These are phyloP conservation scores for Colletotrichum acutatum DNA, from an alignment of 2,329 filamentous ascomycete genomes.

Conservation along the genomic window DNA sequence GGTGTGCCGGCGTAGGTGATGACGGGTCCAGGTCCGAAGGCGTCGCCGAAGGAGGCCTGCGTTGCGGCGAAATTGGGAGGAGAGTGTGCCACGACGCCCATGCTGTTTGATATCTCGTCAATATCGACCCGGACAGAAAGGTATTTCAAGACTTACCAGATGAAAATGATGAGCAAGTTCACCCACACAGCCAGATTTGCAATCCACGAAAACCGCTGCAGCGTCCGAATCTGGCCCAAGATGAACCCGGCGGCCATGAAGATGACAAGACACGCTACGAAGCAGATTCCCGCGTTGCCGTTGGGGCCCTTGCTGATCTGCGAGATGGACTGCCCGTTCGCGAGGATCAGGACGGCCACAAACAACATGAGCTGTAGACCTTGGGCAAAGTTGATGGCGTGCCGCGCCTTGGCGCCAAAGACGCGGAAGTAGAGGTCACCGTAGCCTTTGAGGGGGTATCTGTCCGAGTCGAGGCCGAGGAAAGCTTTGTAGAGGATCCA, in stretches of 20 bases:
- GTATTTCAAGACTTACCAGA: constrained; percentile 43
- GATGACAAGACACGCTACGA: constrained; percentile 61
- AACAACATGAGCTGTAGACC: constrained; percentile 60
- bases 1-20: constrained; percentile 48
- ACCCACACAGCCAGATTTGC: constrained; percentile 67
- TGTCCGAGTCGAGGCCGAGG: constrained; percentile 57
- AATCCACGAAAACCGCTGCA: constrained; percentile 64
- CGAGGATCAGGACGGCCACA: constrained; percentile 63
- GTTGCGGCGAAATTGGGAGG: constrained; percentile 58
- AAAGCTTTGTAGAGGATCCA: constrained; percentile 58
- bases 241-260: constrained; percentile 62
- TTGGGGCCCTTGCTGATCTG: constrained; percentile 55
- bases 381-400: constrained; percentile 60
- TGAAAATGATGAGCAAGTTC: constrained; percentile 64
- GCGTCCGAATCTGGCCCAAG: constrained; percentile 65
- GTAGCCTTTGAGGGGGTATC: constrained; percentile 58
- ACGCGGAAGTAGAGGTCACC: constrained; percentile 60
- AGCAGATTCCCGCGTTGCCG: constrained; percentile 57
- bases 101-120: constrained; percentile 45
- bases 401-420: constrained; percentile 55
- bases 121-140: background rate
- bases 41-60: constrained; percentile 43
- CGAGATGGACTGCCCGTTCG: constrained; percentile 64
- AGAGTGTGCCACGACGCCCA: constrained; percentile 62
- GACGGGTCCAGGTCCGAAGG: constrained; percentile 42